Conservation (phyloP, 805 yeast genomes). For the Metschnikowia peoriensis region DNA sequence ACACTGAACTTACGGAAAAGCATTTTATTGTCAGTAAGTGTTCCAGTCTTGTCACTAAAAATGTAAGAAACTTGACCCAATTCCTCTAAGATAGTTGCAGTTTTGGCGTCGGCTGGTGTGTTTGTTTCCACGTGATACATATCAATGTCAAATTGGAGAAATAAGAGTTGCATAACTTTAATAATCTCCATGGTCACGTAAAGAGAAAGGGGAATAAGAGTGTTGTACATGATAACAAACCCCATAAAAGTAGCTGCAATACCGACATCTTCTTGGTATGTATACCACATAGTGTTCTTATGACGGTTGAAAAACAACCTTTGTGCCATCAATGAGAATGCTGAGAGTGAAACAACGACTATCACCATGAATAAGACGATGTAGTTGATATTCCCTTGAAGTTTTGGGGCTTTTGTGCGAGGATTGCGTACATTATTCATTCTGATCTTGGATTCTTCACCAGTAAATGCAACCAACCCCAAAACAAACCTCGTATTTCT, state of each 20-base stretch:
- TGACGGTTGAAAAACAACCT: slow-evolving; percentile 46
- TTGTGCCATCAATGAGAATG: slow-evolving; percentile 81
- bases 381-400: slow-evolving; percentile 77
- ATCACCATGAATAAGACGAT: slow-evolving; percentile 87
- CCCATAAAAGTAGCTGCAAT: slow-evolving; percentile 91
- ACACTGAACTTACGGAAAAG: slow-evolving; percentile 84
- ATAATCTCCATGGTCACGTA: slow-evolving; percentile 97
- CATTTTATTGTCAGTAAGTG: slow-evolving; percentile 94
- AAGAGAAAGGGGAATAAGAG: slow-evolving; percentile 89
- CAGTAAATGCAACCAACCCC: slow-evolving; percentile 88
- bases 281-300: slow-evolving; percentile 63
- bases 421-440: slow-evolving; percentile 93
- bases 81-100: slow-evolving; percentile 94
- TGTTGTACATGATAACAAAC: slow-evolving; percentile 94
- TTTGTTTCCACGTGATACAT: slow-evolving; percentile 84
- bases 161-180: slow-evolving; percentile 78
- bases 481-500: slow-evolving; percentile 75
- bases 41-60: slow-evolving; percentile 96
- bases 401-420: slow-evolving; percentile 87
- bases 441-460: slow-evolving; percentile 93
- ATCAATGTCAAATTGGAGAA: slow-evolving; percentile 88
- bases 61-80: slow-evolving; percentile 94
- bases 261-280: slow-evolving; percentile 71
- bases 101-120: slow-evolving; percentile 92
- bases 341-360: slow-evolving; percentile 70